phyloP scores from a whole-genome alignment of 2,329 filamentous ascomycete species.

The Fonsecaea monophora region DNA sequence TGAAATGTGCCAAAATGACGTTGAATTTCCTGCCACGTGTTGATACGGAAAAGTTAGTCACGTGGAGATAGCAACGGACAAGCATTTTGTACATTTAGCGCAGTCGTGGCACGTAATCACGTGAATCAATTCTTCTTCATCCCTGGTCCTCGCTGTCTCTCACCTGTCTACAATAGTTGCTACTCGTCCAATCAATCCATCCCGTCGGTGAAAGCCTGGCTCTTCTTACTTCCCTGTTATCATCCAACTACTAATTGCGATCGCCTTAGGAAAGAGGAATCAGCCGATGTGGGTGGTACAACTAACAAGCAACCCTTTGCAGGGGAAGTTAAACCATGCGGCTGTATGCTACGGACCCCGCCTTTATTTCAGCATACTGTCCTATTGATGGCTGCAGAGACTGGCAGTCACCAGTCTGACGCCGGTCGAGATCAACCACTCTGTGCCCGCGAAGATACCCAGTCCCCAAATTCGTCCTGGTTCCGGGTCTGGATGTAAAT shows the following conservation, averaged over 20 bases:
- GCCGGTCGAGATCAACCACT: background rate
- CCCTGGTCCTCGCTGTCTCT: too few relatives aligned
- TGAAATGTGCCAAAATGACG: background rate
- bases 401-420: background rate
- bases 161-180: too few relatives aligned
- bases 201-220: too few relatives aligned
- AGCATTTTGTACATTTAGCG: background rate
- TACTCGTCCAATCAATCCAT: too few relatives aligned
- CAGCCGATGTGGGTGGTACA: background rate
- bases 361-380: background rate
- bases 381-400: background rate
- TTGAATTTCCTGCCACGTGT: background rate
- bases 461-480: slow-evolving; percentile 30
- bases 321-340: background rate
- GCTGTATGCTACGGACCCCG: background rate
- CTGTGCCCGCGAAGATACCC: slow-evolving; percentile 14
- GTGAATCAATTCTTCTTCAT: too few relatives aligned
- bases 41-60: background rate
- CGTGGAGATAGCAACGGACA: background rate
- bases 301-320: background rate
- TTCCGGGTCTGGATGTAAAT: slow-evolving; percentile 37
- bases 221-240: background rate
- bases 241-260: too few relatives aligned
- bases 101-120: background rate
- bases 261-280: background rate